These are phyloP conservation scores for Nothomitra cinnamomea DNA, from an alignment of 2,329 filamentous ascomycete species.

Conservation along the genomic window DNA sequence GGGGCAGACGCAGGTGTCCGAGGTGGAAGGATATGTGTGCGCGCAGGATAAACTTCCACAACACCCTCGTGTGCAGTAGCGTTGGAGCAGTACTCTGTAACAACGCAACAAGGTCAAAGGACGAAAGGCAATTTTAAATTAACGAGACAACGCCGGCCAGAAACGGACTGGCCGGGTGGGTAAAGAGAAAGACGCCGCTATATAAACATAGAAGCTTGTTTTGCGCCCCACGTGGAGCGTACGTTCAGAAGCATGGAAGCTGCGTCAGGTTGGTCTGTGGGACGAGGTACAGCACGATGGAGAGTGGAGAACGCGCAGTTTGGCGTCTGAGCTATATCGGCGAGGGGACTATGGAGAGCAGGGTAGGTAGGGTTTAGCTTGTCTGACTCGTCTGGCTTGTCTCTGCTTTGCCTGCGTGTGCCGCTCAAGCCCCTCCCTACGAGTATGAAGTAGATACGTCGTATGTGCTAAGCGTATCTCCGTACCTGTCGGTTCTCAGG, in stretches of 20 bases:
- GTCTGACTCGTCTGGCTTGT: too few relatives aligned
- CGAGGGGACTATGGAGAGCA: not conserved
- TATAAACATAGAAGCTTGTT: not conserved
- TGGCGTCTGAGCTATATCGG: not conserved
- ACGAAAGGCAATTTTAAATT: conserved; percentile 2
- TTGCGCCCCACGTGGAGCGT: not conserved
- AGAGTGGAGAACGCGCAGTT: too few relatives aligned
- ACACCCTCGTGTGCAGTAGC: too few relatives aligned
- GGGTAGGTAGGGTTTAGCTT: not conserved
- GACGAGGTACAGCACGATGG: too few relatives aligned
- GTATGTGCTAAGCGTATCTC: too few relatives aligned
- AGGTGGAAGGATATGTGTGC: too few relatives aligned
- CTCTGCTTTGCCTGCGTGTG: not conserved
- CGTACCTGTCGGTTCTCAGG: too few relatives aligned
- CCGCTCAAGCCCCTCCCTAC: not conserved
- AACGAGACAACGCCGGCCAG: not conserved
- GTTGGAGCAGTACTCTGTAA: not conserved
- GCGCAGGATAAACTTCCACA: too few relatives aligned
- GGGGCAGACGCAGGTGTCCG: too few relatives aligned
- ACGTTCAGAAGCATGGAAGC: too few relatives aligned
- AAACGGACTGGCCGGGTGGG: not conserved
- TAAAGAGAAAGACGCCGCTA: not conserved
- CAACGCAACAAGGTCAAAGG: not conserved
- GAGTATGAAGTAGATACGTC: too few relatives aligned
- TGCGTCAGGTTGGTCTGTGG: too few relatives aligned